These are phyloP conservation scores for Penicillium cataractarum DNA, from an alignment of 495 filamentous ascomycete species.

Conservation along the genomic window DNA sequence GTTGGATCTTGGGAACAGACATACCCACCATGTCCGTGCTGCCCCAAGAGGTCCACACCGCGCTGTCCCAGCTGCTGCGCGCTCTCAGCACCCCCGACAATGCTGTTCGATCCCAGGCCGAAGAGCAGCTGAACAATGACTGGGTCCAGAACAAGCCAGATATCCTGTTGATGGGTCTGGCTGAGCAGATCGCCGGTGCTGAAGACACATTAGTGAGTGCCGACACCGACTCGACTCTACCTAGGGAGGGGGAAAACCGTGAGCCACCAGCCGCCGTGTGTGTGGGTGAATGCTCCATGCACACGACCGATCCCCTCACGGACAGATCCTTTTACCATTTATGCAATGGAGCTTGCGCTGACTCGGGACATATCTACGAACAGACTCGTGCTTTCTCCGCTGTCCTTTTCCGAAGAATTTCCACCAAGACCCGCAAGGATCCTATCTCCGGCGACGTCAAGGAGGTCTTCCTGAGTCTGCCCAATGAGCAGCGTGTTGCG, in stretches of 20 bases:
- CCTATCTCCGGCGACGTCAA: constrained; percentile 67
- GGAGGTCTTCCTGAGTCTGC: constrained; percentile 82
- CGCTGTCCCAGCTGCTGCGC: constrained; percentile 82
- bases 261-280: not conserved
- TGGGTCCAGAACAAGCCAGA: constrained; percentile 84
- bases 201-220: constrained; percentile 67
- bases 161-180: constrained; percentile 87
- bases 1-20: constrained; percentile 38
- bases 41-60: constrained; percentile 75
- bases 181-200: constrained; percentile 81
- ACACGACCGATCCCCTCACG: not conserved
- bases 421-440: constrained; percentile 81
- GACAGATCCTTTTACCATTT: constrained; percentile 7
- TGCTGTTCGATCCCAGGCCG: constrained; percentile 75
- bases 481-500: constrained; percentile 66
- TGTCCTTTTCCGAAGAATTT: constrained; percentile 92
- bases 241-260: not conserved
- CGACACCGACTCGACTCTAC: constrained; percentile 1
- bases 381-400: constrained; percentile 88
- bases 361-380: not conserved
- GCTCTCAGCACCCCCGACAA: constrained; percentile 92
- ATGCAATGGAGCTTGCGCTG: not conserved
- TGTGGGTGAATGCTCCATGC: constrained; percentile 3
- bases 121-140: constrained; percentile 85
- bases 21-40: constrained; percentile 76